A percentile compares a stretch with the other conserved stretches of the same genome.
Evolutionary conservation across 345 rosid species (phyloP).

Genomic region (Ricinus communis): DNA sequence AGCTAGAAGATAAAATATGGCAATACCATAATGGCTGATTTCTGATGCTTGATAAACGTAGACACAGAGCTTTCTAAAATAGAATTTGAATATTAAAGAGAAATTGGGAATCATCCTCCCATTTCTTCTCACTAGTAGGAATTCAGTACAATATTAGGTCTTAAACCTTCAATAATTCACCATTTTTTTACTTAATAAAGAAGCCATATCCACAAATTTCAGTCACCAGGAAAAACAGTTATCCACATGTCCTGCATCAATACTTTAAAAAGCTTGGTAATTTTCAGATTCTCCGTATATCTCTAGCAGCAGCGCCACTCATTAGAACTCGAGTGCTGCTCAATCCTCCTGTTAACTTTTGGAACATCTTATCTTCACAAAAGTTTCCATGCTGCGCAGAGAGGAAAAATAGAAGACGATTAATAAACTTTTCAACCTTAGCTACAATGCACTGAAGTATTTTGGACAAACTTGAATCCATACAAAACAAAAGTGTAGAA

Average conservation of each 20-base stretch:
- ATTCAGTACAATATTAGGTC: slow-evolving; percentile 14
- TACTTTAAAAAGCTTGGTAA: slow-evolving; percentile 8
- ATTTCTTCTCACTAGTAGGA: slow-evolving; percentile 1
- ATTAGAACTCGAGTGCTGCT: slow-evolving; percentile 9
- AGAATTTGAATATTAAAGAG: slow-evolving; percentile 16
- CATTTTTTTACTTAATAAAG: slow-evolving; percentile 20
- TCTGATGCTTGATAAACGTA: neutral
- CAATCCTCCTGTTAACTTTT: slow-evolving; percentile 3
- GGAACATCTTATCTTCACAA: slow-evolving; percentile 28
- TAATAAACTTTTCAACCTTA: neutral
- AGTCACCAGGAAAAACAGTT: slow-evolving; percentile 21
- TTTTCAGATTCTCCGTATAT: slow-evolving; percentile 12
- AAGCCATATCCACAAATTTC: slow-evolving; percentile 38
- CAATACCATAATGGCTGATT: neutral
- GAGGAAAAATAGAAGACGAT: neutral
- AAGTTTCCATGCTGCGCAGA: slow-evolving; percentile 27
- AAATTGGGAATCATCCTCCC: slow-evolving; percentile 20
- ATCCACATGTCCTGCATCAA: slow-evolving; percentile 36
- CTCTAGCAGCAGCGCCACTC: slow-evolving; percentile 10
- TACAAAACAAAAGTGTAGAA: neutral
- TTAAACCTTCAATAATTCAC: slow-evolving; percentile 25
- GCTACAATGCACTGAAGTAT: too few relatives aligned
- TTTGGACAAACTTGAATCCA: too few relatives aligned
- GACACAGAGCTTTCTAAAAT: neutral
- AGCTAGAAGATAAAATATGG: neutral